These are phyloP conservation scores for Colletotrichum incanum DNA, from an alignment of 2,329 filamentous ascomycete genomes.

Conservation along the genomic window DNA sequence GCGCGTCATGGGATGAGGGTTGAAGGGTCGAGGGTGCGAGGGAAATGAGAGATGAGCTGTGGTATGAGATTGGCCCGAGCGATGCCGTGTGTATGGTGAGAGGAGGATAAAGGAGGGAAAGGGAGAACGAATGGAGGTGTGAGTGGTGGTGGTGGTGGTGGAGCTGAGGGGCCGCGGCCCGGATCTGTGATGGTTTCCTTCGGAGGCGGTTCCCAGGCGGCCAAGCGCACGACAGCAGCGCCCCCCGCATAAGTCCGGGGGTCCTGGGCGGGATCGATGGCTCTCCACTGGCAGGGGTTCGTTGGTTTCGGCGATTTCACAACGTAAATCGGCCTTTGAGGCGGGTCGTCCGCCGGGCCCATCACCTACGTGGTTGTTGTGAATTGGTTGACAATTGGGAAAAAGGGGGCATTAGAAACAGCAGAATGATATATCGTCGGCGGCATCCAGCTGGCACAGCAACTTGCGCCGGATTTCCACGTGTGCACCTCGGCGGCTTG, in stretches of 20 bases:
- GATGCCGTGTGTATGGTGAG: not conserved
- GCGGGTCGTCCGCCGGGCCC: not conserved
- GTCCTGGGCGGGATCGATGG: conserved; percentile 4
- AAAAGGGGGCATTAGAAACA: not conserved
- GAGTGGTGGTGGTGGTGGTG: not conserved
- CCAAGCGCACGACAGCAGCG: not conserved
- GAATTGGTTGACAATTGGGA: not conserved
- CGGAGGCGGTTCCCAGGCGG: not conserved
- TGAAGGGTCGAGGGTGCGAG: not conserved
- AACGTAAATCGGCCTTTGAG: not conserved
- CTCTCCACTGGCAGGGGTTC: not conserved
- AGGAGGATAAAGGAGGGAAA: not conserved
- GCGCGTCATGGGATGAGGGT: conserved; percentile 17
- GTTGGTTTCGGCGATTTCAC: not conserved
- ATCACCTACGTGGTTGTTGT: not conserved
- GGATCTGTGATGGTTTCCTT: not conserved
- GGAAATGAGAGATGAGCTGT: conserved; percentile 14
- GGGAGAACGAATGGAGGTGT: not conserved
- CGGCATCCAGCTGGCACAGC: not conserved
- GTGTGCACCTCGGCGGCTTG: not conserved
- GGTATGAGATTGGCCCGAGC: conserved; percentile 18
- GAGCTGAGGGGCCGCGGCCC: not conserved
- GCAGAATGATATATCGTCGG: not conserved
- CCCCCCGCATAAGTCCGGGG: conserved; percentile 6
- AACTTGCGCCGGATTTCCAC: not conserved